Evolutionary conservation across 495 filamentous ascomycete genomes (phyloP), one percentile per base, ranked within the genome.

Genomic region (Lasiosphaeria miniovina): DNA sequence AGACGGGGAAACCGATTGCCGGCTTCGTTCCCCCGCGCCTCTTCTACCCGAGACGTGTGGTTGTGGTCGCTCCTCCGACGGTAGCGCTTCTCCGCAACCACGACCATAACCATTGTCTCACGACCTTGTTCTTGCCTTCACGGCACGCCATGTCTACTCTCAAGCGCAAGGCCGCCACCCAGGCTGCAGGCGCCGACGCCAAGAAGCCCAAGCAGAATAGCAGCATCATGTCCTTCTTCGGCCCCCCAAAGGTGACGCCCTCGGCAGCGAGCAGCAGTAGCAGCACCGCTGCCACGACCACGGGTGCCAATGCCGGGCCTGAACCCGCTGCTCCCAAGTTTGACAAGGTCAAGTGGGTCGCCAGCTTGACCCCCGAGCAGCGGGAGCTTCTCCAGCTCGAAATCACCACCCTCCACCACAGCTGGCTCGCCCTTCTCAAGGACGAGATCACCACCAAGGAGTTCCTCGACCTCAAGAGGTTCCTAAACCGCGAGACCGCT

Each of bases 351-450:
- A 89, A 86, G 77, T 98, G 94, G 94, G 80, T 91, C 1, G 82
- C 83, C 11, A 84, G 83, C 45, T 79, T 98, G 58, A 92, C 85
- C 0, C 64, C 81, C 5, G 95, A 98, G 77, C 90, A 96, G 71
- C 89, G 86, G 67, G 80, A 86, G 15, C 76, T 98, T 33, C 79
- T 98, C 41, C 77, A 88, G 60, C 80, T 98, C 35, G 94, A 98
- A 73, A 96, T 98, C 66, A 83, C 93, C 43, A 96, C 91, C 0
- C 76, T 98, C 64, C 81, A 98, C 66, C 90, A 91, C 45, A 92
- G 85, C 74, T 98, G 94, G 94, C 79, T 98, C 51, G 84, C 84
- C 36, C 86, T 88, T 55, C 80, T 98, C 49, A 93, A 91, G 68
- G 90, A 94, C 55, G 91, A 96, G 66, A 70, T 98, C 17, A 69